These are phyloP conservation scores for Fusarium devonianum DNA, from an alignment of 2,329 filamentous ascomycete genomes.

Conservation along the genomic window DNA sequence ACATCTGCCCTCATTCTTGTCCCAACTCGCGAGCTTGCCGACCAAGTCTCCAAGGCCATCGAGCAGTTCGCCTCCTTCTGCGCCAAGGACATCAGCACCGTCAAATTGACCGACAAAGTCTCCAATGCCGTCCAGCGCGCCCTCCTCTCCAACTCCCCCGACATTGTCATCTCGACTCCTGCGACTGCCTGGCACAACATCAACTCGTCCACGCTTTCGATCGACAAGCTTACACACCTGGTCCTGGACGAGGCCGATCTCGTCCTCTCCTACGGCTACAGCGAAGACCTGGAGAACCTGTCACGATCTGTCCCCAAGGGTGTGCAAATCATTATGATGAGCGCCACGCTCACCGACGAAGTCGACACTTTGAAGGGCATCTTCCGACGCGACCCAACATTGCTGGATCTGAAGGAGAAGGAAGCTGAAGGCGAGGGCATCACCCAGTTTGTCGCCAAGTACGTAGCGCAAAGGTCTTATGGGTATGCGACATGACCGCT, in stretches of 20 bases:
- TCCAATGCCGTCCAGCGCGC: conserved; percentile 88
- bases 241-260: conserved; percentile 96
- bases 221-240: conserved; percentile 76
- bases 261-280: conserved; percentile 91
- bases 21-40: conserved; percentile 91
- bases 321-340: conserved; percentile 91
- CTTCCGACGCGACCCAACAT: conserved; percentile 81
- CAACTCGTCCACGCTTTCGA: conserved; percentile 67
- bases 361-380: conserved; percentile 84
- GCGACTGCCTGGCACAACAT: conserved; percentile 82
- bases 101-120: conserved; percentile 90
- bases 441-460: conserved; percentile 87
- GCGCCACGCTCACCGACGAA: conserved; percentile 87
- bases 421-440: conserved; percentile 79
- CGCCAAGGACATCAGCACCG: conserved; percentile 79
- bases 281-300: conserved; percentile 85
- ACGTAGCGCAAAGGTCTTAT: conserved; percentile 36
- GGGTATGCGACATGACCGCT: conserved; percentile 8
- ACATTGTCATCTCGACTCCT: conserved; percentile 91
- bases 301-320: conserved; percentile 81
- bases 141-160: conserved; percentile 83
- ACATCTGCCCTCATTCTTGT: conserved; percentile 88
- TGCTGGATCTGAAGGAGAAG: conserved; percentile 83
- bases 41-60: conserved; percentile 84
- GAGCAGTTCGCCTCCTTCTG: conserved; percentile 82